Evolutionary conservation across 805 yeast genomes (phyloP).

Genomic region (Candida sakaeoensis): DNA sequence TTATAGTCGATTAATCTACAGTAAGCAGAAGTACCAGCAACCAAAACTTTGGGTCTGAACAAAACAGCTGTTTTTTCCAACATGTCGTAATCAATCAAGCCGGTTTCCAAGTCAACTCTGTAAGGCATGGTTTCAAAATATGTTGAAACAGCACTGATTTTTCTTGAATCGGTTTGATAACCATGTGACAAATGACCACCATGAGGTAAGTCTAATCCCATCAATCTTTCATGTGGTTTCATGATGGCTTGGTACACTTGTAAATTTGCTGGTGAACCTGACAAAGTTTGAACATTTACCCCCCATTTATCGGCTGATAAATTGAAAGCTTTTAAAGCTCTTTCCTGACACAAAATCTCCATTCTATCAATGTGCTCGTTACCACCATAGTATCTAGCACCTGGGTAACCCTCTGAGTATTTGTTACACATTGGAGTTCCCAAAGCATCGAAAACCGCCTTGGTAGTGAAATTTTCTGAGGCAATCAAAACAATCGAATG

Average conservation of each 20-base stretch:
- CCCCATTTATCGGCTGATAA: slow-evolving; percentile 88
- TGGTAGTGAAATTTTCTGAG: slow-evolving; percentile 93
- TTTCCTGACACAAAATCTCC: slow-evolving; percentile 82
- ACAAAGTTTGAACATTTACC: slow-evolving; percentile 90
- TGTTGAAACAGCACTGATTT: slow-evolving; percentile 87
- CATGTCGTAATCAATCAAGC: slow-evolving; percentile 86
- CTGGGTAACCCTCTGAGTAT: slow-evolving; percentile 98
- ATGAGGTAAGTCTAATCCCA: slow-evolving; percentile 97
- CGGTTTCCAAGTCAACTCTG: slow-evolving; percentile 81
- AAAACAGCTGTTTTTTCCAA: slow-evolving; percentile 77
- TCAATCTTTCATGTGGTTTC: slow-evolving; percentile 86
- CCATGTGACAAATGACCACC: slow-evolving; percentile 99
- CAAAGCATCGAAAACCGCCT: slow-evolving; percentile 87
- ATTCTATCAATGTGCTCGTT: slow-evolving; percentile 90
- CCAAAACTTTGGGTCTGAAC: slow-evolving; percentile 91
- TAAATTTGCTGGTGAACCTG: slow-evolving; percentile 96
- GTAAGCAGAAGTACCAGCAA: slow-evolving; percentile 97
- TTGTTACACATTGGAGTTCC: slow-evolving; percentile 98
- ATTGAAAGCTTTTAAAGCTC: slow-evolving; percentile 83
- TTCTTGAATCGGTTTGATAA: slow-evolving; percentile 85
- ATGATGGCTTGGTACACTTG: slow-evolving; percentile 86
- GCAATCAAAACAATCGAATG: slow-evolving; percentile 91
- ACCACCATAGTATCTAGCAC: slow-evolving; percentile 97
- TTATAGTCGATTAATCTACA: slow-evolving; percentile 86
- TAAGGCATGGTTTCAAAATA: slow-evolving; percentile 98